These are phyloP conservation scores for Cyberlindnera galapagoensis DNA, from an alignment of 805 yeast genomes.

Conservation along the genomic window DNA sequence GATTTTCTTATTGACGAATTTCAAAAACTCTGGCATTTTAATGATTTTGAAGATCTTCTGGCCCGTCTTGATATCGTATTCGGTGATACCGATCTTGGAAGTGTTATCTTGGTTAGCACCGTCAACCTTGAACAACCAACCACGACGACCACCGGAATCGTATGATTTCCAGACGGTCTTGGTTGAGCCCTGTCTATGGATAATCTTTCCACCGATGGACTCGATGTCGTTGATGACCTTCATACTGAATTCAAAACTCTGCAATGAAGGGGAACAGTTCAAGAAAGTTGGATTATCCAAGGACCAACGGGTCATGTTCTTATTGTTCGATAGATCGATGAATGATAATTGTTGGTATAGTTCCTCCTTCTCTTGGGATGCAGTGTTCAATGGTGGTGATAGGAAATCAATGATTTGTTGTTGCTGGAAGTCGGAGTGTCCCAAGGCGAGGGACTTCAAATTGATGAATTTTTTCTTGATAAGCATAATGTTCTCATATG, in stretches of 20 bases:
- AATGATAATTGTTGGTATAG: constrained; percentile 37
- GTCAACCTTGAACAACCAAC: constrained; percentile 61
- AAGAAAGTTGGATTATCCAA: constrained; percentile 41
- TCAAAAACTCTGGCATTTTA: constrained; percentile 33
- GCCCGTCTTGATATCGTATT: constrained; percentile 60
- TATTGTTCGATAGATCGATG: constrained; percentile 63
- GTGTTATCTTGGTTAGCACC: constrained; percentile 29
- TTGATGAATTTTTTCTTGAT: constrained; percentile 34
- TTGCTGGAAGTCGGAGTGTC: constrained; percentile 29
- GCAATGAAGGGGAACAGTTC: constrained; percentile 40
- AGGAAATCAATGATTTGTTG: constrained; percentile 28
- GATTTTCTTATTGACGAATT: constrained; percentile 33
- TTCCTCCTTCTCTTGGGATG: constrained; percentile 5
- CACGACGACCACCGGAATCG: constrained; percentile 59
- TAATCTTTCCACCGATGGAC: constrained; percentile 19
- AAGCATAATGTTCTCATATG: constrained; percentile 28
- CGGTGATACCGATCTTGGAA: constrained; percentile 33
- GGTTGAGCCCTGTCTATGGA: constrained; percentile 19
- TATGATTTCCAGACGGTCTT: constrained; percentile 24
- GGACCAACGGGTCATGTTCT: constrained; percentile 53
- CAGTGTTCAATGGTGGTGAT: constrained; percentile 19
- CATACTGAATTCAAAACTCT: constrained; percentile 62
- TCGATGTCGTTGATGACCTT: constrained; percentile 46
- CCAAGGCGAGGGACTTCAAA: constrained; percentile 30
- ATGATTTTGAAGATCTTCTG: constrained; percentile 41